phyloP scores from a whole-genome alignment of 2,329 filamentous ascomycete species.

The Fusarium penzigii region DNA sequence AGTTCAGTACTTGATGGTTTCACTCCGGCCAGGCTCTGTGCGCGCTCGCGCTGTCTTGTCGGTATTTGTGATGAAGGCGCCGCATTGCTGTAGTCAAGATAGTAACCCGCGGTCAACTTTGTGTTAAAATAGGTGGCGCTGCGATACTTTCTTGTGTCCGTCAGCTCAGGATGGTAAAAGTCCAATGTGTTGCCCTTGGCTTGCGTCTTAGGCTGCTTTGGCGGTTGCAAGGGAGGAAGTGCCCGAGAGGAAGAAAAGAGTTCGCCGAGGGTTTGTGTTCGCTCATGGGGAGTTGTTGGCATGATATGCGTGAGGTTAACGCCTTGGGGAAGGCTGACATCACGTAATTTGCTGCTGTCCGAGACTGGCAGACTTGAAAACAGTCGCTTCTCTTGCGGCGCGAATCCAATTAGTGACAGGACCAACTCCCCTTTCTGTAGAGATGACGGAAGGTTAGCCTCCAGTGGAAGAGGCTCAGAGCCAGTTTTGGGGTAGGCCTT shows the following conservation, averaged over 20 bases:
- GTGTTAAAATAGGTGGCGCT: conserved; percentile 67
- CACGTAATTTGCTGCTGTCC: conserved; percentile 31
- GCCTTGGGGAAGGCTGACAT: conserved; percentile 68
- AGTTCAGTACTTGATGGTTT: conserved; percentile 58
- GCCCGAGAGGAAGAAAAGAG: conserved; percentile 69
- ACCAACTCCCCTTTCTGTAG: conserved; percentile 55
- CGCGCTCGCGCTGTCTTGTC: conserved; percentile 70
- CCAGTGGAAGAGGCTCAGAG: conserved; percentile 40
- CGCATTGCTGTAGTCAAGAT: conserved; percentile 69
- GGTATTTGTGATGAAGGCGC: conserved; percentile 54
- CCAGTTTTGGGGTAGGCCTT: conserved; percentile 49
- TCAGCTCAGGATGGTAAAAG: conserved; percentile 55
- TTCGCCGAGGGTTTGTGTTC: conserved; percentile 68
- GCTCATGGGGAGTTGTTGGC: conserved; percentile 43
- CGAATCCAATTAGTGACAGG: conserved; percentile 75
- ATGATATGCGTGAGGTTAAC: conserved; percentile 52
- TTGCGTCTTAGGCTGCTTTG: conserved; percentile 69
- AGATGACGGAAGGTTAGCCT: conserved; percentile 40
- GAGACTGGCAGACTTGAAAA: conserved; percentile 75
- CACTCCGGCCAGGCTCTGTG: conserved; percentile 64
- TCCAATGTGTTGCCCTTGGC: conserved; percentile 62
- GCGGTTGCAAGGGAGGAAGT: conserved; percentile 66
- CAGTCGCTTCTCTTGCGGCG: conserved; percentile 72
- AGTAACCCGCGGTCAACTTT: conserved; percentile 65
- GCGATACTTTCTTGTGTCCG: conserved; percentile 55